Evolutionary conservation across 192 early-diverging fungal species (phyloP), one percentile per base, ranked within the genome.

Genomic region (Backusella sp.): DNA sequence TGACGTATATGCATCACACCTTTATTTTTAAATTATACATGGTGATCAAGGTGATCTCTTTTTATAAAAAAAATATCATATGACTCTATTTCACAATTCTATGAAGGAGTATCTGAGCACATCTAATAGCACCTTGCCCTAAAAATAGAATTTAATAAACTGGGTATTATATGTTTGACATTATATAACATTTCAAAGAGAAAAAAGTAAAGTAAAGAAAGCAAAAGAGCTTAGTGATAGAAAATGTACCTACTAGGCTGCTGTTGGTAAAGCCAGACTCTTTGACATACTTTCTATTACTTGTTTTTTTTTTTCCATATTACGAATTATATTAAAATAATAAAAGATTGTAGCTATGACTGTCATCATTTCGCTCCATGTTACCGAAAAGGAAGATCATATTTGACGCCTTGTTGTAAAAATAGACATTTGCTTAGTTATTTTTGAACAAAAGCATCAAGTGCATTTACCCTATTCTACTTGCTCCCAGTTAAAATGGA

Each of bases 331-430:
- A 39, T 39, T 39, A 39, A 39, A 39, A 39, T 39, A 12, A 12
- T 39, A 7, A n/a, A 56, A 56, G 21, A 12, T 26, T 21, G 8
- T 56, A 7, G 21, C 21, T 56, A 6, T 56, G 9, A 7, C 53
- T 56, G 53, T 56, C 53, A 56, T 56, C n/a, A 56, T 56, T 56
- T 56, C 53, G n/a, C 21, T 56, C 53, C 53, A 53, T 53, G 21
- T 19, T 53, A 53, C 52, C 21, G 52, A 53, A 53, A 53, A 21
- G 52, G 52, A 53, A 53, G 17, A 53, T 53, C 52, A 3, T 53
- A 4, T 56, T 56, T 21, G 7, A 56, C 17, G 21, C 7, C 7
- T 7, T 21, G 21, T 56, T 56, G 19, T 56, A 56, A 56, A 53
- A 53, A 53, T 53, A 53, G 52, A 23, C 6, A 56, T 56, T 56